Conservation (phyloP, 2,329 filamentous ascomycete species). For the Pseudonectria buxi region DNA sequence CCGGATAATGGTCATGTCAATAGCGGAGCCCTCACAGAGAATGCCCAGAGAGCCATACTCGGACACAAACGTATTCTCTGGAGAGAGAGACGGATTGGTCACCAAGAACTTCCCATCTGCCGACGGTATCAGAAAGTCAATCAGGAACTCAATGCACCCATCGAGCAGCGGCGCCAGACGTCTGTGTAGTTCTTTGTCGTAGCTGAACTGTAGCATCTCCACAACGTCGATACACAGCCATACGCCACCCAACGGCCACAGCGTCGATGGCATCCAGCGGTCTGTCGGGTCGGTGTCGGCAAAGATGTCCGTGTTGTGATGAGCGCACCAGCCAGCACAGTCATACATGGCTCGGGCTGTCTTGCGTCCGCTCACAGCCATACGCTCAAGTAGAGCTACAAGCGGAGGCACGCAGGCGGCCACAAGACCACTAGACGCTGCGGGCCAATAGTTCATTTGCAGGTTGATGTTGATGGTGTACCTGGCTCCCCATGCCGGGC, state of each 20-base stretch:
- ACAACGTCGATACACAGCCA: slow-evolving; percentile 20
- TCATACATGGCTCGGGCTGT: slow-evolving; percentile 31
- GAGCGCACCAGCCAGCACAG: slow-evolving; percentile 29
- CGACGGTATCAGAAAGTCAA: slow-evolving; percentile 29
- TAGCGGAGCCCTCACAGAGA: slow-evolving; percentile 21
- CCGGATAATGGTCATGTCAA: slow-evolving; percentile 15
- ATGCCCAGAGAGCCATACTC: slow-evolving; percentile 8
- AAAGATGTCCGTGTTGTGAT: slow-evolving; percentile 36
- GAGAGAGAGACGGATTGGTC: slow-evolving; percentile 19
- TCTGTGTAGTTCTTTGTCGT: slow-evolving; percentile 9
- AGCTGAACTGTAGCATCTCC: slow-evolving; percentile 18
- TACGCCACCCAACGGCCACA: slow-evolving; percentile 19
- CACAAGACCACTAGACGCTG: slow-evolving; percentile 24
- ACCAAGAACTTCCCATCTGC: slow-evolving; percentile 21
- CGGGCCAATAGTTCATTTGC: slow-evolving; percentile 48
- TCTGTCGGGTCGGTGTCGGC: slow-evolving; percentile 32
- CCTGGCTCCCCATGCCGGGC: slow-evolving; percentile 38
- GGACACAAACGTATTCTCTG: slow-evolving; percentile 19
- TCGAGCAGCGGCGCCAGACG: slow-evolving; percentile 26
- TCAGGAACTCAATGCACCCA: slow-evolving; percentile 29
- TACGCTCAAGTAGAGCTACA: slow-evolving; percentile 24
- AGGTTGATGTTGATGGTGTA: slow-evolving; percentile 47
- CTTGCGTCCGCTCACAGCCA: slow-evolving; percentile 22
- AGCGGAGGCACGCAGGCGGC: slow-evolving; percentile 34
- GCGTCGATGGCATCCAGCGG: slow-evolving; percentile 21